Conservation (phyloP, 2,329 filamentous ascomycete species). For the Pseudogymnoascus destructans region DNA sequence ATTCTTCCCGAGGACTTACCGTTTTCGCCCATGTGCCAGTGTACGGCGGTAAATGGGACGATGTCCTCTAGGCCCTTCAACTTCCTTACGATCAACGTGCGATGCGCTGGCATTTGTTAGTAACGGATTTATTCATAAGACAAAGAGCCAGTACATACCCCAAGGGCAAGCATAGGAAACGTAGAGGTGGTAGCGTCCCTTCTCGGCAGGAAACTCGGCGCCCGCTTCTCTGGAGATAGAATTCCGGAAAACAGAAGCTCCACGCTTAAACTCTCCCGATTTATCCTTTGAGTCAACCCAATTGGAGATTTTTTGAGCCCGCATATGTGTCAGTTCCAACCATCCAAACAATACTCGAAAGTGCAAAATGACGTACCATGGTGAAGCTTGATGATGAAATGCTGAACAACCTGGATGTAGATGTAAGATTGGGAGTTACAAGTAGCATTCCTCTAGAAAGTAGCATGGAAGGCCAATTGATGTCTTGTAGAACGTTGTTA, state of each 20-base stretch:
- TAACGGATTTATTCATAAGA: not conserved
- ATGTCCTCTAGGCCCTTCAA: slow-evolving; percentile 87
- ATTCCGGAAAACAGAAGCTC: slow-evolving; percentile 67
- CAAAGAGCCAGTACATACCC: slow-evolving; percentile 38
- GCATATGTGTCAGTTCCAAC: not conserved
- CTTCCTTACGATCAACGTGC: slow-evolving; percentile 74
- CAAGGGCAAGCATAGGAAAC: slow-evolving; percentile 45
- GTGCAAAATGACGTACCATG: not conserved
- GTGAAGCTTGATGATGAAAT: slow-evolving; percentile 50
- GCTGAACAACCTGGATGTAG: slow-evolving; percentile 53
- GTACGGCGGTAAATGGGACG: slow-evolving; percentile 37
- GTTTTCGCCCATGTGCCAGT: slow-evolving; percentile 53
- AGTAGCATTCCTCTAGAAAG: not conserved
- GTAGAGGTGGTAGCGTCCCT: slow-evolving; percentile 84
- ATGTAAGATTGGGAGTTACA: not conserved
- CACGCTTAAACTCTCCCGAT: slow-evolving; percentile 85
- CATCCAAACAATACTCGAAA: not conserved
- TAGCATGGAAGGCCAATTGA: not conserved
- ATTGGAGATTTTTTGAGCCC: slow-evolving; percentile 52
- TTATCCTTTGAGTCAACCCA: slow-evolving; percentile 71
- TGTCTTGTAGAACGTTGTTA: not conserved
- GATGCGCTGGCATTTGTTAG: slow-evolving; percentile 39
- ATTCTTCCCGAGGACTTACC: slow-evolving; percentile 24
- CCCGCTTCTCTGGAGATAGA: slow-evolving; percentile 46
- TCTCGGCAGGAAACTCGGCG: slow-evolving; percentile 61